These are phyloP conservation scores for Coemansia sp. DNA, from an alignment of 192 early-diverging fungal genomes.

Conservation along the genomic window DNA sequence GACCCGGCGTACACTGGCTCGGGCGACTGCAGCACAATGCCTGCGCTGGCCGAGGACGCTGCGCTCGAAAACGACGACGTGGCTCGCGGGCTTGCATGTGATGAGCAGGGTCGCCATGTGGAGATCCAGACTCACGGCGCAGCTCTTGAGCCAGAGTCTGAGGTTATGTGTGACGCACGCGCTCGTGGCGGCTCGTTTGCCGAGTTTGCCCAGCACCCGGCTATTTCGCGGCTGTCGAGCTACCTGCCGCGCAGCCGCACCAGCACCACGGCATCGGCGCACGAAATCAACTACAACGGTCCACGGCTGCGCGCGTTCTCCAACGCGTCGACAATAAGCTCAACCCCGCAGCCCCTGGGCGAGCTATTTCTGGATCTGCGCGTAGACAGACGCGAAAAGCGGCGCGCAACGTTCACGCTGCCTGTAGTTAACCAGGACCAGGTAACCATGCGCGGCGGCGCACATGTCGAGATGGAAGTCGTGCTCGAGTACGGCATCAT, in stretches of 20 bases:
- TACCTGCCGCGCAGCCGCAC: slow-evolving; percentile 42
- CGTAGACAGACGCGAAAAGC: slow-evolving; percentile 45
- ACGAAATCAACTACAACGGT: slow-evolving; percentile 39
- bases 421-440: slow-evolving; percentile 52
- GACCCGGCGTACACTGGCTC: slow-evolving; percentile 35
- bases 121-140: slow-evolving; percentile 35
- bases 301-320: slow-evolving; percentile 49
- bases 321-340: slow-evolving; percentile 37
- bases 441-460: slow-evolving; percentile 51
- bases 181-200: slow-evolving; percentile 11
- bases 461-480: slow-evolving; percentile 51
- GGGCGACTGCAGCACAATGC: slow-evolving; percentile 6
- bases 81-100: slow-evolving; percentile 20
- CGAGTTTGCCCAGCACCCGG: slow-evolving; percentile 23
- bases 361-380: slow-evolving; percentile 54
- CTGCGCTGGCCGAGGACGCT: slow-evolving; percentile 17
- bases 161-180: neutral
- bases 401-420: slow-evolving; percentile 45
- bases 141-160: neutral
- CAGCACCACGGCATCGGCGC: slow-evolving; percentile 34
- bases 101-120: slow-evolving; percentile 29
- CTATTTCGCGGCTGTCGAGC: slow-evolving; percentile 36
- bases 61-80: slow-evolving; percentile 21
- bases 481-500: slow-evolving; percentile 55
- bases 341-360: slow-evolving; percentile 46